A percentile compares a stretch with the other conserved stretches of the same genome.
phyloP scores from a whole-genome alignment of 1,284 basidiomycete genomes.

The Mycosarcoma mackinlayi region DNA sequence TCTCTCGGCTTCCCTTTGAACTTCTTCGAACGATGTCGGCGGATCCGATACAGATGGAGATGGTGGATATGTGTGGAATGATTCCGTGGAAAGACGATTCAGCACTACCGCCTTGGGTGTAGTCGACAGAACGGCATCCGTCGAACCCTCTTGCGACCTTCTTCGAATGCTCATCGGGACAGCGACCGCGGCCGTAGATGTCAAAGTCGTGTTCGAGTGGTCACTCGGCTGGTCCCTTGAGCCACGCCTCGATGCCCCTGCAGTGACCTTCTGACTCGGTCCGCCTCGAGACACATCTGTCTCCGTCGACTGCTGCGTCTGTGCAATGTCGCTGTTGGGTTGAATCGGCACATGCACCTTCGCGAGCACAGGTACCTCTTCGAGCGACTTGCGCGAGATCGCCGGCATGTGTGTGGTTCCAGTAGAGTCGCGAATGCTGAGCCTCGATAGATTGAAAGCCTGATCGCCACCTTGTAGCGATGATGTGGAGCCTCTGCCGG shows the following conservation, averaged over 20 bases:
- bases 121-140: slow-evolving; percentile 21
- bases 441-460: slow-evolving; percentile 23
- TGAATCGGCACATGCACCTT: slow-evolving; percentile 11
- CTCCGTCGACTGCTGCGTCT: too few relatives aligned
- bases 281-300: too few relatives aligned
- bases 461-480: slow-evolving; percentile 23
- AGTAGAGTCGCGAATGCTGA: slow-evolving; percentile 46
- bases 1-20: slow-evolving; percentile 45
- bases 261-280: background rate
- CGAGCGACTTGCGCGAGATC: slow-evolving; percentile 24
- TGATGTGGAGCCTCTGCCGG: slow-evolving; percentile 9
- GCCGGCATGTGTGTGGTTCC: slow-evolving; percentile 14
- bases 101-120: slow-evolving; percentile 32
- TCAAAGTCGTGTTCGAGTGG: background rate
- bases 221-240: background rate
- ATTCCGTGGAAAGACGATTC: slow-evolving; percentile 39
- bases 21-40: slow-evolving; percentile 32
- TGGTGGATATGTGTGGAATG: slow-evolving; percentile 44
- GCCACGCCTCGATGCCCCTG: background rate
- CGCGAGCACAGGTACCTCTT: slow-evolving; percentile 28
- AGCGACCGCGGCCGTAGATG: slow-evolving; percentile 12
- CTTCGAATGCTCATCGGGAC: slow-evolving; percentile 17
- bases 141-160: slow-evolving; percentile 22
- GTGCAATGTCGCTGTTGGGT: background rate
- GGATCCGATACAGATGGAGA: slow-evolving; percentile 37